Percentiles rank a stretch among this genome's conserved stretches.
These are phyloP conservation scores for Pistacia atlantica DNA, from an alignment of 345 rosid genomes.

Conservation along the genomic window DNA sequence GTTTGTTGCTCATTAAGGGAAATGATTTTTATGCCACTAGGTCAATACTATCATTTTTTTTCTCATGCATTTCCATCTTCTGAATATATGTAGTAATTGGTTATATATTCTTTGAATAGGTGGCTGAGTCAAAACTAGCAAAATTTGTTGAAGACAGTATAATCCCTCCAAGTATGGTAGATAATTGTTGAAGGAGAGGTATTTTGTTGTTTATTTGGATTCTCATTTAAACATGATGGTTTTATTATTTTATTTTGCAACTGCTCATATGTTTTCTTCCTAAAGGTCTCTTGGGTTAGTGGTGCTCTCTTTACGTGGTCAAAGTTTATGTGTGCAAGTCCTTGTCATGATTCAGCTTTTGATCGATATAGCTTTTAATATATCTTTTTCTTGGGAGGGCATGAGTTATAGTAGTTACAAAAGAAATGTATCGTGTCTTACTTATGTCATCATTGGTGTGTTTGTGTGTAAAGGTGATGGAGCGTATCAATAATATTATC, in stretches of 20 bases:
- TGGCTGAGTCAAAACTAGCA: conserved; percentile 94
- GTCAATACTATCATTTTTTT: background rate
- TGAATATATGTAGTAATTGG: conserved; percentile 15
- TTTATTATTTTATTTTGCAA: conserved; percentile 11
- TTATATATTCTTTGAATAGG: conserved; percentile 46
- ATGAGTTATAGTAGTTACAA: background rate
- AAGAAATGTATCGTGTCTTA: no score
- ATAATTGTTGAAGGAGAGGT: conserved; percentile 99
- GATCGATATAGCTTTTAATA: background rate
- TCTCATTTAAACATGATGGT: background rate
- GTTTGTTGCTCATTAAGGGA: background rate
- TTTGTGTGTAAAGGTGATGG: no score
- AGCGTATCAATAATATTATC: no score
- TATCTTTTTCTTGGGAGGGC: background rate
- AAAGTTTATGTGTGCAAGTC: background rate
- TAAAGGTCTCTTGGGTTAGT: background rate
- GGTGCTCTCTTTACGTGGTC: background rate
- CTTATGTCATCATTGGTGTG: no score
- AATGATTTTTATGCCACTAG: background rate
- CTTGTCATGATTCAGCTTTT: background rate
- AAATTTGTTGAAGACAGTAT: conserved; percentile 97
- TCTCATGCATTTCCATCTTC: conserved; percentile 3
- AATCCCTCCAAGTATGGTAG: conserved; percentile 95
- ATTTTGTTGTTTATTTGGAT: conserved; percentile 29
- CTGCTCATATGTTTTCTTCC: conserved; percentile 5